A percentile compares a stretch with the other conserved stretches of the same genome.
phyloP scores from a whole-genome alignment of 306 rosid species.

The Ammopiptanthus mongolicus region DNA sequence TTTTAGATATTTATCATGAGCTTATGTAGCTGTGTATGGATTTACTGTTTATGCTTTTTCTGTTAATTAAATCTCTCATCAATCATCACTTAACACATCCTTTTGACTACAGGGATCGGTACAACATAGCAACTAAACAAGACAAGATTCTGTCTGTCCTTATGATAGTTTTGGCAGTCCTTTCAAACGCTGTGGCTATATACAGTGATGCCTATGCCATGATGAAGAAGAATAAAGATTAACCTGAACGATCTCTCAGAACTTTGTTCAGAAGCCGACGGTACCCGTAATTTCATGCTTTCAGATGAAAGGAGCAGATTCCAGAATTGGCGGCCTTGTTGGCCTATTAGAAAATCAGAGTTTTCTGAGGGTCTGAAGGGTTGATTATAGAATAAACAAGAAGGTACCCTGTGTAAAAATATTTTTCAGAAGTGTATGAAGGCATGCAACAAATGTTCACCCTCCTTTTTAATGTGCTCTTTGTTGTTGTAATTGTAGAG shows the following conservation, averaged over 20 bases:
- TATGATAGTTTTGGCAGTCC: constrained; percentile 72
- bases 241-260: constrained; percentile 15
- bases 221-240: constrained; percentile 39
- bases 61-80: neutral
- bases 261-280: neutral
- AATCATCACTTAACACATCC: neutral
- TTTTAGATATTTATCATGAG: neutral
- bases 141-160: constrained; percentile 60
- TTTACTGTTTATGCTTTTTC: neutral
- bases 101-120: constrained; percentile 52
- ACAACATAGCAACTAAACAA: constrained; percentile 63
- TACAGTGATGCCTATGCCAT: constrained; percentile 69
- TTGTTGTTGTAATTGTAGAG: neutral
- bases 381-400: constrained; percentile 14
- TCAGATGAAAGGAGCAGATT: neutral
- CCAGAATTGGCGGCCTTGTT: neutral
- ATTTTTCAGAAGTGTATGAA: constrained; percentile 7
- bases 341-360: constrained; percentile 20
- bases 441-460: neutral
- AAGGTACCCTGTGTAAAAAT: constrained; percentile 20
- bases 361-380: constrained; percentile 13
- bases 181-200: constrained; percentile 70
- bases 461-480: neutral
- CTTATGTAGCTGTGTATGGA: neutral
- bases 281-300: neutral